Evolutionary conservation across 306 rosid genomes (phyloP).

Genomic region (Carpinus fangiana): DNA sequence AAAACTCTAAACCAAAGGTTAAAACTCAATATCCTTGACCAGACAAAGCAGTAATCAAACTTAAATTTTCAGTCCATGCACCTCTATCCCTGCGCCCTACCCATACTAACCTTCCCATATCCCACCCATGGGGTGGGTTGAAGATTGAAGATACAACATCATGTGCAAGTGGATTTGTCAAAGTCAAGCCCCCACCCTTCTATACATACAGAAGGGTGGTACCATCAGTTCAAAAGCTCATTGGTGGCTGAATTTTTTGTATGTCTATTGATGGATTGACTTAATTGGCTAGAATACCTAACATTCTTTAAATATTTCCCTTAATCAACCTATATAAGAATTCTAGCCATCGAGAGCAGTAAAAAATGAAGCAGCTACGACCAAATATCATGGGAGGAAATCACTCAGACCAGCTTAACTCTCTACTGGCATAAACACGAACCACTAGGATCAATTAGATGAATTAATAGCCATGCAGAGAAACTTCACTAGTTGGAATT

Average conservation of each 20-base stretch:
- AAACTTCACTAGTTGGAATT: conserved; percentile 4
- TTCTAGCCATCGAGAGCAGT: not conserved
- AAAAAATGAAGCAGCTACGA: not conserved
- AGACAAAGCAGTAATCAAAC: not conserved
- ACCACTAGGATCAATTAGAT: not conserved
- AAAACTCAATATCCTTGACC: not conserved
- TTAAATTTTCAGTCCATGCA: not conserved
- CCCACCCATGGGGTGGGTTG: not conserved
- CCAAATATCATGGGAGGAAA: not conserved
- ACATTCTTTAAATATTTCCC: not conserved
- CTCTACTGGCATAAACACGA: not conserved
- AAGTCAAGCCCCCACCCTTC: conserved; percentile 3
- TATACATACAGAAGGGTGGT: not conserved
- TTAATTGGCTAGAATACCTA: not conserved
- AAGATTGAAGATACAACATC: not conserved
- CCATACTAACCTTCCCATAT: not conserved
- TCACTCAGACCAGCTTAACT: not conserved
- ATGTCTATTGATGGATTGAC: not conserved
- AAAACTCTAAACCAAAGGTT: not conserved
- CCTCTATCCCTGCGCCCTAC: not conserved
- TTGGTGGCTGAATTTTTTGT: not conserved
- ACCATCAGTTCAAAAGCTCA: not conserved
- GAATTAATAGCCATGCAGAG: not conserved
- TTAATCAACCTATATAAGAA: not conserved
- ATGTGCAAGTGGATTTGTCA: not conserved